A percentile compares a stretch with the other conserved stretches of the same genome.
These are phyloP conservation scores for Colletotrichum salicis DNA, from an alignment of 2,329 filamentous ascomycete species.

Conservation along the genomic window DNA sequence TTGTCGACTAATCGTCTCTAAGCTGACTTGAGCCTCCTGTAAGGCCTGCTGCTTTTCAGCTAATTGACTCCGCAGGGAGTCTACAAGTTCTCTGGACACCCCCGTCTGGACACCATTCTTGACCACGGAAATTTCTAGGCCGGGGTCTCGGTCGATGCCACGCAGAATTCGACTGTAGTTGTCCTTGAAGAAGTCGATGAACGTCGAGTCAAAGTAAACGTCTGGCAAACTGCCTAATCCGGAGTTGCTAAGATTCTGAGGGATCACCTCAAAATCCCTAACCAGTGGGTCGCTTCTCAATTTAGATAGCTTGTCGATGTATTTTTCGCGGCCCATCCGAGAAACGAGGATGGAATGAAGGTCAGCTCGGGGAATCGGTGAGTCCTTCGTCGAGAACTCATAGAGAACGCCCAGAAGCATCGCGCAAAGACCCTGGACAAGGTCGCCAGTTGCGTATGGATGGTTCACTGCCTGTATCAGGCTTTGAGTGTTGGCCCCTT, in stretches of 20 bases:
- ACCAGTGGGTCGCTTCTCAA: conserved; percentile 82
- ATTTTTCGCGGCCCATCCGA: conserved; percentile 85
- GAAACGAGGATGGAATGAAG: conserved; percentile 82
- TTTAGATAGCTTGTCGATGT: conserved; percentile 82
- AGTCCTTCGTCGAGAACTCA: conserved; percentile 98
- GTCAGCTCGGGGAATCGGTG: conserved; percentile 83
- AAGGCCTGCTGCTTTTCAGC: conserved; percentile 73
- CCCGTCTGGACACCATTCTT: conserved; percentile 86
- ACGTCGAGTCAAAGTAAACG: conserved; percentile 85
- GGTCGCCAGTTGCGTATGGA: conserved; percentile 66
- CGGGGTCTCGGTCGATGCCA: conserved; percentile 91
- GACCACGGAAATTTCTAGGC: conserved; percentile 83
- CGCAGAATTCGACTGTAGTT: conserved; percentile 88
- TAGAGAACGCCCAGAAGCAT: conserved; percentile 89
- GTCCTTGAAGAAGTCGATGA: conserved; percentile 95
- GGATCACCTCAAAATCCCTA: conserved; percentile 88
- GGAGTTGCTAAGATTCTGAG: conserved; percentile 70
- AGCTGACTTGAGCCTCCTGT: conserved; percentile 57
- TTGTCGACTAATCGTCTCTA: conserved; percentile 60
- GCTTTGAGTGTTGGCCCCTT: conserved; percentile 91
- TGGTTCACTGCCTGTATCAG: conserved; percentile 79
- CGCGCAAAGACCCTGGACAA: conserved; percentile 85
- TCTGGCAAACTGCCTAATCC: conserved; percentile 70
- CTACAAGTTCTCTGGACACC: conserved; percentile 92
- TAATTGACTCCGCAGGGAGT: conserved; percentile 81